Evolutionary conservation across 1,139 yeast genomes (phyloP).

Genomic region (Candida sp.): DNA sequence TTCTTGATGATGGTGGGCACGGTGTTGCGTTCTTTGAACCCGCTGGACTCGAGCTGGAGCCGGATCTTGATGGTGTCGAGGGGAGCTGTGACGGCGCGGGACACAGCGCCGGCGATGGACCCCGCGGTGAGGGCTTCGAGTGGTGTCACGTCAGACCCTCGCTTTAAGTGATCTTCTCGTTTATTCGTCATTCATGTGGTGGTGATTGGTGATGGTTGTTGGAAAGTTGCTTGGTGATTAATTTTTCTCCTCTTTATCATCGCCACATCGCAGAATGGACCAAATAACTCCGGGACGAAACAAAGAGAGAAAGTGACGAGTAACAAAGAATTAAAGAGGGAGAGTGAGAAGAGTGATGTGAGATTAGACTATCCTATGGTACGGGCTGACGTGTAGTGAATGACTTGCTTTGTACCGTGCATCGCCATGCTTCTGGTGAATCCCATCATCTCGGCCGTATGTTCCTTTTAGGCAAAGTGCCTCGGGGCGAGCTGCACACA

Average conservation of each 20-base stretch:
- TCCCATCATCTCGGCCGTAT: too few relatives aligned
- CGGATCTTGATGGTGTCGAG: constrained; percentile 89
- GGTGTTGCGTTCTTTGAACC: constrained; percentile 16
- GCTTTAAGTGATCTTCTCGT: constrained; percentile 53
- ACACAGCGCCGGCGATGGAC: constrained; percentile 69
- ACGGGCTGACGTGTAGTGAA: too few relatives aligned
- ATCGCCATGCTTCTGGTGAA: too few relatives aligned
- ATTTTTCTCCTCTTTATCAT: neutral
- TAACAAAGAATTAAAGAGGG: too few relatives aligned
- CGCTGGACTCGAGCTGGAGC: constrained; percentile 56
- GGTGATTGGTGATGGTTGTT: neutral
- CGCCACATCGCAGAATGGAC: too few relatives aligned
- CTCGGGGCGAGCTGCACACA: too few relatives aligned
- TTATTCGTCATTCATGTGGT: constrained; percentile 13
- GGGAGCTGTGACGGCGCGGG: constrained; percentile 84
- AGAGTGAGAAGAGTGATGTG: too few relatives aligned
- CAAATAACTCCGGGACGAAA: too few relatives aligned
- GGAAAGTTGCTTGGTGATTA: neutral
- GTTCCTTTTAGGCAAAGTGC: too few relatives aligned
- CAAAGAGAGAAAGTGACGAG: too few relatives aligned
- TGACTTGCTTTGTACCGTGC: too few relatives aligned
- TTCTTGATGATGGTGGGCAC: constrained; percentile 19
- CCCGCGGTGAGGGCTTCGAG: constrained; percentile 64
- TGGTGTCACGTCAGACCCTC: constrained; percentile 53
- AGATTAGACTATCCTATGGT: too few relatives aligned